phyloP scores from a whole-genome alignment of 208 protist genomes.

The Angomonas ambiguus region DNA sequence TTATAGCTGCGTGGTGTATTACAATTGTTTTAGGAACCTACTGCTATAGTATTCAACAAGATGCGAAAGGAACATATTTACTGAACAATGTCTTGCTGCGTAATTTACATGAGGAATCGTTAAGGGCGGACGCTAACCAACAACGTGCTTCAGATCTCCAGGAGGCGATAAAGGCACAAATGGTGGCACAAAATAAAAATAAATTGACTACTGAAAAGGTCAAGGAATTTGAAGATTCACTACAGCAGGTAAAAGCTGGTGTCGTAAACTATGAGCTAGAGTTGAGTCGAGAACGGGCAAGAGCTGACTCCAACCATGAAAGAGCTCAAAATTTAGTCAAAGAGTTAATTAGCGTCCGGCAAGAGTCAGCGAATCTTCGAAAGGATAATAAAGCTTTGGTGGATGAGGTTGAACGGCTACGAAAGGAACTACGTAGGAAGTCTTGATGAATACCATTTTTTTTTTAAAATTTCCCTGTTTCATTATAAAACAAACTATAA shows the following conservation, averaged over 20 bases:
- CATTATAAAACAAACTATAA: too few relatives aligned
- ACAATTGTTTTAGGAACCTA: constrained; percentile 71
- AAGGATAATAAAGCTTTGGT: constrained; percentile 52
- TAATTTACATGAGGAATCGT: constrained; percentile 76
- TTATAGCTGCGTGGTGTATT: constrained; percentile 78
- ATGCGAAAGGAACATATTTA: constrained; percentile 83
- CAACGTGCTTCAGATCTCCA: constrained; percentile 50
- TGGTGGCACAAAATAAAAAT: constrained; percentile 26
- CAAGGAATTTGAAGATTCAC: constrained; percentile 26
- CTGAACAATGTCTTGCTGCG: constrained; percentile 84
- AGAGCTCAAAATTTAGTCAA: constrained; percentile 66
- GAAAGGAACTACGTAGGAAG: constrained; percentile 24
- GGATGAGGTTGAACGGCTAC: constrained; percentile 49
- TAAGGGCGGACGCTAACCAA: constrained; percentile 71
- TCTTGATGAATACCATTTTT: constrained; percentile 4
- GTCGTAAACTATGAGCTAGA: constrained; percentile 81
- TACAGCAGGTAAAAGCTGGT: constrained; percentile 34
- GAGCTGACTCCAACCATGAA: constrained; percentile 56
- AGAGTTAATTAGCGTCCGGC: constrained; percentile 50
- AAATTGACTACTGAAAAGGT: constrained; percentile 24
- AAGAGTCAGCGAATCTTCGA: constrained; percentile 33
- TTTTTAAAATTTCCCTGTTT: not conserved
- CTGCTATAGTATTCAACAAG: constrained; percentile 81
- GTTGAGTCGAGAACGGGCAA: constrained; percentile 44
- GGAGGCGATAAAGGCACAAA: constrained; percentile 38